Base-by-base conservation (phyloP, 1,284 basidiomycete species). In the Tilletia setariae region DNA sequence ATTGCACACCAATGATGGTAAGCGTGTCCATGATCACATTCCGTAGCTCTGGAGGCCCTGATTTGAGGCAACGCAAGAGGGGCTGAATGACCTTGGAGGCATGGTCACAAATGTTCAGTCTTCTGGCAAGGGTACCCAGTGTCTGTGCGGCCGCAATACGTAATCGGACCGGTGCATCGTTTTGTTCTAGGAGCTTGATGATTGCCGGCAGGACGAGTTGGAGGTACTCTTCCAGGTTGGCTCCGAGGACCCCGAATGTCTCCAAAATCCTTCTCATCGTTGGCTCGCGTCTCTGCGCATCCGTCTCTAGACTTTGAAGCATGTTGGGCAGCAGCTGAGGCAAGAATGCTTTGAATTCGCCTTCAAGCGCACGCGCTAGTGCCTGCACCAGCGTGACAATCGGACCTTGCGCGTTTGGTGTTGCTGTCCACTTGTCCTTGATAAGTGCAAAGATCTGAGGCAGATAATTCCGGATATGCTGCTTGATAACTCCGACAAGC, bases 51-150 rank as follows among this genome's bases (percentile, higher is more conserved):
- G 49, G 66, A 19, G 79, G 71, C 72, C 87, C 90, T 4, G 87
- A 85, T n/a, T 90, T 89, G 66, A 99, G 85, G 2, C 97, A 91
- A 59, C 96, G 88, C 47, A 94, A 90, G 16, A 99, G 86, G 1
- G 96, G 95, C 79, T 98, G 96, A 28, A 99, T 92, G 78, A 98
- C 97, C 61, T 95, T 88, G 21, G 94, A 96, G 8, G 95, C 94
- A 78, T 98, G 94, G 80, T 98, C 96, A n/a, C 92, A 94, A 81
- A 99, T 97, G 84, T 98, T 98, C 77, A 98, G 93, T 73, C 95
- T 89, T 73, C 90, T 88, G 16, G 93, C 94, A 21, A 99, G 85
- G 35, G 92, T 91, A 56, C 94, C 94, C 21, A 98, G 91, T 0
- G 93, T 95, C 72, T 91, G 88, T 63, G 98, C 91, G 0, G 95